Base-by-base conservation (phyloP, 2,329 filamentous ascomycete genomes). In the Ceratocystis lukuohia region DNA sequence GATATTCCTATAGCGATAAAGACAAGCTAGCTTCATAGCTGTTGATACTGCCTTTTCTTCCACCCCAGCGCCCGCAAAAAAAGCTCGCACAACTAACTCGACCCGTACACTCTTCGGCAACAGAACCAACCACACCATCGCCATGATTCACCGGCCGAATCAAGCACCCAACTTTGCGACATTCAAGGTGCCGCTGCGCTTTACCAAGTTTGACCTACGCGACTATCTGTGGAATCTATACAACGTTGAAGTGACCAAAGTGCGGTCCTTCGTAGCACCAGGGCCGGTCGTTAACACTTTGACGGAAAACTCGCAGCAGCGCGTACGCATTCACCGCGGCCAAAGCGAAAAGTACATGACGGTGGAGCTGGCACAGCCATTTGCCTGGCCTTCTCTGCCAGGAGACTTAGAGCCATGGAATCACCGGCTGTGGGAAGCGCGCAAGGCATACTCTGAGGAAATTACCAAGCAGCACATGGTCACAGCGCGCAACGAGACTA, bases 151-250 rank as follows among this genome's bases (percentile, higher is more conserved):
- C 71, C 88, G 86, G 67, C 84, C 85, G 37, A 80, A 83, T 70
- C 83, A 89, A 65, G 87, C 89, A 6, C 85, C 92, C 22, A 88
- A 86, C 75, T 91, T 89, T 75, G 94, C 93, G 69, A 88, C 86
- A 72, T 99, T 99, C 84, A 82, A 87, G 72, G 93, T 96, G 41
- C 94, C 94, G 10, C 82, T 97, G 71, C 86, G 84, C 72, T 91
- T 96, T 81, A 96, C 91, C 81, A 99, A 99, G 79, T 87, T 97
- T 76, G 94, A 99, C 75, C 79, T 99, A 53, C 89, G 91, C 76
- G 92, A 96, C 79, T 99, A 97, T 79, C 87, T 99, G 69, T 89
- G 84, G 79, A 86, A 96, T 75, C 83, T 84, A 56, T 99, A 99
- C 80, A 81, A 83, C 68, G 86, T 97, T 69, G 82, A 86, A 70